phyloP scores from a whole-genome alignment of 306 rosid genomes.

The Rosa rugosa region DNA sequence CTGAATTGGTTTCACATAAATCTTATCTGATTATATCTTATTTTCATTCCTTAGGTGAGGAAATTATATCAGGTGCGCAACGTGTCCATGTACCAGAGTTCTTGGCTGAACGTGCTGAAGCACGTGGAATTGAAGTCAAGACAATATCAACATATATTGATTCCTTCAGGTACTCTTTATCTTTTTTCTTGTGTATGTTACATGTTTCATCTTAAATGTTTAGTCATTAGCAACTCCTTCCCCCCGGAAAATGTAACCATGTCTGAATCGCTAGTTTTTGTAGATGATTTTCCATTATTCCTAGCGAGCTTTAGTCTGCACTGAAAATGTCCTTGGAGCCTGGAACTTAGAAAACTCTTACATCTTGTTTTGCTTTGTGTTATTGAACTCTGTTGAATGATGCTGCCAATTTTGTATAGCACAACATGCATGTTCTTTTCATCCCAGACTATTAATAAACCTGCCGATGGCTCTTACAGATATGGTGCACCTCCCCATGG shows the following conservation, averaged over 20 bases:
- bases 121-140: constrained; percentile 71
- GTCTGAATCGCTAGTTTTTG: neutral
- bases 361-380: neutral
- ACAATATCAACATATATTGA: constrained; percentile 79
- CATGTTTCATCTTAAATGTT: neutral
- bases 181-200: neutral
- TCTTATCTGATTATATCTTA: neutral
- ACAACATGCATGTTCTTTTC: neutral
- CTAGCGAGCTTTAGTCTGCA: neutral
- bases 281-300: neutral
- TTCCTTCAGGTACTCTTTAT: constrained; percentile 67
- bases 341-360: neutral
- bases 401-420: neutral
- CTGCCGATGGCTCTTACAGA: constrained; percentile 42
- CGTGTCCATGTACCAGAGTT: constrained; percentile 81
- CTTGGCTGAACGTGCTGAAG: constrained; percentile 70
- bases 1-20: neutral
- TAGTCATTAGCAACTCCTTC: neutral
- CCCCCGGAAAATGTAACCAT: neutral
- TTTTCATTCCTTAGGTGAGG: constrained; percentile 62
- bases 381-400: neutral
- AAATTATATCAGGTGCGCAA: constrained; percentile 95
- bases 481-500: constrained; percentile 94
- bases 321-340: neutral
- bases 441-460: neutral